Base-by-base conservation (phyloP, 805 yeast species). In the Ogataea glucozyma region DNA sequence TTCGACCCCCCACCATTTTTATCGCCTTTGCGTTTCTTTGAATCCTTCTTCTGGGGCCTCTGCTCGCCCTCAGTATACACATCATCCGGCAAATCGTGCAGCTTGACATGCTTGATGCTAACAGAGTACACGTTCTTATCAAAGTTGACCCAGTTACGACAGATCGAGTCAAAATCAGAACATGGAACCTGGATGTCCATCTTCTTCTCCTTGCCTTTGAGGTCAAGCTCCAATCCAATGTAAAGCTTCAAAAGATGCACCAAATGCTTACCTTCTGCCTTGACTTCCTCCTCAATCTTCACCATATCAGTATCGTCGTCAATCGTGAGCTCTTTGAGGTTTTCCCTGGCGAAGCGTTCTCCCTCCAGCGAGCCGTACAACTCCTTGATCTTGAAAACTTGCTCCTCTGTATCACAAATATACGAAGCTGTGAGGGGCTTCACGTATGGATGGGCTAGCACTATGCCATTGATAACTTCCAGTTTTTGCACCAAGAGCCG, bases 151-250 rank as follows among this genome's bases (percentile, higher is more conserved):
- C 91, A 87, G 24, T 79, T 74, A 50, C 87, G 81, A 64, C 97
- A 88, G 6, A 88, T 66, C 31, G 76, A 81, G 66, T 78, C 88
- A 62, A 91, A 93, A 47, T 93, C 98, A 16, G 87, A 76, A 60
- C 98, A 90, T 14, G 96, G 96, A 49, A 81, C 77, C 56, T 85
- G 95, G 44, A 91, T 83, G 61, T 89, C 96, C 53, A 90, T 73
- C 54, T 81, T 78, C 67, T 79, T 76, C 38, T 72, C 77, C 26
- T 75, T 75, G 18, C 76, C 79, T 39, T 75, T 72, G 27, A 66
- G 67, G 47, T 62, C 73, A 13, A 84, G 62, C 14, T 75, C 82
- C 35, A 93, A 66, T 1, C 98, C 99, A 55, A 93, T 79, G 64
- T 78, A 93, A 47, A 89, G 69, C 35, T 86, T 83, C 13, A 95